Conservation (phyloP, 345 rosid species). For the Noccaea bulbosa region DNA sequence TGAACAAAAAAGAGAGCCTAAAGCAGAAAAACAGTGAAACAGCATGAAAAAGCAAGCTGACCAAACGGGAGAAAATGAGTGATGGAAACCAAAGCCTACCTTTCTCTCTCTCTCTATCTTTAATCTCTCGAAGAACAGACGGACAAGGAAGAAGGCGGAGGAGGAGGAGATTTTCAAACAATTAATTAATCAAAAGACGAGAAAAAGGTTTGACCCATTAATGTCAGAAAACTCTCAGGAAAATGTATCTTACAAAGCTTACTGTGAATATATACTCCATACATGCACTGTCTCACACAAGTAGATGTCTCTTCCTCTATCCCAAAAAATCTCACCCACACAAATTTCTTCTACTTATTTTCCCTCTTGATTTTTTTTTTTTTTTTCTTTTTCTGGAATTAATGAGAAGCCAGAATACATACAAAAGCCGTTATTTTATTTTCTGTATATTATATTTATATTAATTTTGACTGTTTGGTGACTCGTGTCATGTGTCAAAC, state of each 20-base stretch:
- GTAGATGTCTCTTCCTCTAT: constrained; percentile 38
- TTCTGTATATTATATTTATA: background rate
- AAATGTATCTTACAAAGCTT: constrained; percentile 5
- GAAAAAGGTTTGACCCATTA: constrained; percentile 36
- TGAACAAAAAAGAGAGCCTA: background rate
- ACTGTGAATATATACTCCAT: constrained; percentile 18
- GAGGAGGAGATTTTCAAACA: constrained; percentile 34
- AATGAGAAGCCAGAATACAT: constrained; percentile 19
- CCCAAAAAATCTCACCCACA: constrained; percentile 42
- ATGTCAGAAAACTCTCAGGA: constrained; percentile 31
- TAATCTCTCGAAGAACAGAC: constrained; percentile 1
- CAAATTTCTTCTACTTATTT: constrained; percentile 25
- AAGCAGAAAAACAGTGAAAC: constrained; percentile 6
- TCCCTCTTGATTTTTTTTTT: background rate
- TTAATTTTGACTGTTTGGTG: constrained; percentile 22
- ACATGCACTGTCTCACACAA: constrained; percentile 1
- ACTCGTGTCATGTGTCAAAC: constrained; percentile 7
- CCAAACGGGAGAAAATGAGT: constrained; percentile 31
- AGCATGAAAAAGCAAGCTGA: constrained; percentile 25
- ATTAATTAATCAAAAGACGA: constrained; percentile 27
- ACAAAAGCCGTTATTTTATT: constrained; percentile 35
- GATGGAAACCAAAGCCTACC: constrained; percentile 34
- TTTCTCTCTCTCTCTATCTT: background rate
- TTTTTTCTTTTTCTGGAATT: background rate
- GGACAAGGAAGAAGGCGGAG: background rate